phyloP scores from a whole-genome alignment of 495 filamentous ascomycete genomes.

The Hypoxylon lienhwacheense region DNA sequence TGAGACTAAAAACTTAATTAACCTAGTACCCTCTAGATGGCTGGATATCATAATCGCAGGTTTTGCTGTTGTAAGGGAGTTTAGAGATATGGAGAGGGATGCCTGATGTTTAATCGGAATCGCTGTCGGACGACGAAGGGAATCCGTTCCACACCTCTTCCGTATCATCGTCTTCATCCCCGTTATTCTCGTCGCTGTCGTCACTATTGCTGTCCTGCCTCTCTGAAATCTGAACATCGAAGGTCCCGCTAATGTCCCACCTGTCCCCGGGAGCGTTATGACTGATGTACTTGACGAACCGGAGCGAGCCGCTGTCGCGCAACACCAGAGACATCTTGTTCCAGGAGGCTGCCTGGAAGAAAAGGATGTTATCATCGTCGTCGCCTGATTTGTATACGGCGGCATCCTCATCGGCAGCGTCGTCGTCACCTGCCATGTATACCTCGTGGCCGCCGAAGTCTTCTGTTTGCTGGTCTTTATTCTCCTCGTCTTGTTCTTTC shows the following conservation, averaged over 20 bases:
- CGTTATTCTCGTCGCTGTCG: constrained; percentile 36
- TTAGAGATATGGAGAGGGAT: background rate
- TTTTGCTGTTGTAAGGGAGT: no score
- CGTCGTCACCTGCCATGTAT: constrained; percentile 88
- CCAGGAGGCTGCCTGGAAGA: constrained; percentile 85
- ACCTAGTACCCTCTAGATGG: no score
- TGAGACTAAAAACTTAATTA: no score
- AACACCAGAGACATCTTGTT: constrained; percentile 88
- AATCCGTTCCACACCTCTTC: constrained; percentile 55
- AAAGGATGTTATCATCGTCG: constrained; percentile 91
- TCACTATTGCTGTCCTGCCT: constrained; percentile 47
- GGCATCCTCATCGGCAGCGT: constrained; percentile 67
- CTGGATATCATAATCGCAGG: no score
- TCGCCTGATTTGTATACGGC: constrained; percentile 79
- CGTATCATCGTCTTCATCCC: constrained; percentile 41
- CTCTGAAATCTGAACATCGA: constrained; percentile 61
- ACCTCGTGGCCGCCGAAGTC: constrained; percentile 81
- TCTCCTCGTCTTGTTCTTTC: constrained; percentile 36
- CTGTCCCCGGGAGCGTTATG: constrained; percentile 78
- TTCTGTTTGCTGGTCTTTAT: constrained; percentile 35
- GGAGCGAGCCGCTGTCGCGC: constrained; percentile 79
- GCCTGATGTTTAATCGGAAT: constrained; percentile 52
- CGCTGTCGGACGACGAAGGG: constrained; percentile 45
- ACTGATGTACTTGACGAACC: constrained; percentile 97
- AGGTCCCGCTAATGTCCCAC: constrained; percentile 83